These are phyloP conservation scores for Poa annua DNA, from an alignment of 176 grass and related monocot genomes.

Conservation along the genomic window DNA sequence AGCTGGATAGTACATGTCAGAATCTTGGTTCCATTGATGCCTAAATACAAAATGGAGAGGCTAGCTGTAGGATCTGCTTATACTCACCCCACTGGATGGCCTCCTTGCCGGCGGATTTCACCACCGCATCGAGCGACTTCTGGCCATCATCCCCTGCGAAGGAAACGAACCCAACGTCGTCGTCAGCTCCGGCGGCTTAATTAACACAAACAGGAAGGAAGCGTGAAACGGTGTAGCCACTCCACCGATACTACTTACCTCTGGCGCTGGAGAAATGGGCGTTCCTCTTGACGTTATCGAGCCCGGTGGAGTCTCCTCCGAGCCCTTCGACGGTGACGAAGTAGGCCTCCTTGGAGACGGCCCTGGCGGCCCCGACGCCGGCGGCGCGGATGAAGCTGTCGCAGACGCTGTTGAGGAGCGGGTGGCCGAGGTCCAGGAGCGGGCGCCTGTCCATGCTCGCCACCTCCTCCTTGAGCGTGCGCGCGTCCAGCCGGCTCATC, in stretches of 20 bases:
- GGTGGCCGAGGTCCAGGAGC: conserved; percentile 86
- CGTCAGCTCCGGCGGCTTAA: neutral
- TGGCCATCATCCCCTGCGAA: conserved; percentile 67
- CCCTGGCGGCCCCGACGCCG: conserved; percentile 73
- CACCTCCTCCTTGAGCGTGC: conserved; percentile 59
- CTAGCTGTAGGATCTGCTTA: neutral
- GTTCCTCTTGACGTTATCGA: conserved; percentile 59
- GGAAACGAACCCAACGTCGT: neutral
- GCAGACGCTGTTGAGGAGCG: conserved; percentile 72
- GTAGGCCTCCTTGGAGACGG: conserved; percentile 79
- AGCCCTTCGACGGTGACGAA: conserved; percentile 64
- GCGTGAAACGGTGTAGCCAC: neutral
- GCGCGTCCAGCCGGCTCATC: conserved; percentile 62
- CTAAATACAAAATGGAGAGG: neutral
- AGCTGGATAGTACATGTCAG: no score
- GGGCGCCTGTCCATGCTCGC: conserved; percentile 55
- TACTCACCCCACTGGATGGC: conserved; percentile 87
- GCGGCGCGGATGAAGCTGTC: conserved; percentile 91
- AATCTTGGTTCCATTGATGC: no score
- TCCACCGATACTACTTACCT: neutral
- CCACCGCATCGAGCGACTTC: conserved; percentile 85
- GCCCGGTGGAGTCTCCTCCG: conserved; percentile 30
- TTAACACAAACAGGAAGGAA: neutral
- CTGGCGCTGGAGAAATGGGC: conserved; percentile 58
- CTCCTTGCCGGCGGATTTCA: conserved; percentile 77